Evolutionary conservation across 805 yeast genomes (phyloP), one percentile per base, ranked within the genome.

Genomic region (Yarrowia porcina): DNA sequence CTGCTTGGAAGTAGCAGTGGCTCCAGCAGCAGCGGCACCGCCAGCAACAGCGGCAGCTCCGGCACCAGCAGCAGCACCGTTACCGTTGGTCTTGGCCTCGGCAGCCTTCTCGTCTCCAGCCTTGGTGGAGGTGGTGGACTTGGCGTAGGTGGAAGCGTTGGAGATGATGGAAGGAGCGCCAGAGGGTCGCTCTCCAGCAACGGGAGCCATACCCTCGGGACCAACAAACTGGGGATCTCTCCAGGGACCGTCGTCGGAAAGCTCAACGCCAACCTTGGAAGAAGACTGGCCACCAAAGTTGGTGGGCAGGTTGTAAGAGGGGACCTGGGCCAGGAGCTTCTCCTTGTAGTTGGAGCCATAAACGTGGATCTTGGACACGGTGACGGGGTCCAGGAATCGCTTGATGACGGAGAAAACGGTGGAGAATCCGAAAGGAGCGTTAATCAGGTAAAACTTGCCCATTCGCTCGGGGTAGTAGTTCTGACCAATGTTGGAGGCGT

Each of bases 381-480:
- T 94, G 63, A 93, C 98, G 3, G 98, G 98, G 74, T 94, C 99
- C 73, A 94, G 82, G 77, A 94, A 92, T 63, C 96, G 93, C 79
- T 91, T 91, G 79, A 94, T 89, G 63, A 92, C 73, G 74, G 85
- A 84, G 83, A 93, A 94, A 41, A 96, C 97, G 41, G 97, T 87
- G 38, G 97, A 85, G 77, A 94, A 94, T 1, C 99, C 99, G 73
- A 91, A 94, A 67, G 99, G 99, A 0, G 98, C 96, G 73, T 94
- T 94, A 77, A 94, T 90, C 70, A 92, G 79, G 77, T 91, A 93
- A 74, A 93, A 94, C 76, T 89, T 91, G 72, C 99, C 99, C 99
- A 94, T 94, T 77, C 98, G 88, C 81, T 94, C 99, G 15, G 99
- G 99, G 75, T 94, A 94, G 77, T 89, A 93, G 78, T 94, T 90